Base-by-base conservation (phyloP, 202 grass and related monocot species). In the Digitaria exilis region DNA sequence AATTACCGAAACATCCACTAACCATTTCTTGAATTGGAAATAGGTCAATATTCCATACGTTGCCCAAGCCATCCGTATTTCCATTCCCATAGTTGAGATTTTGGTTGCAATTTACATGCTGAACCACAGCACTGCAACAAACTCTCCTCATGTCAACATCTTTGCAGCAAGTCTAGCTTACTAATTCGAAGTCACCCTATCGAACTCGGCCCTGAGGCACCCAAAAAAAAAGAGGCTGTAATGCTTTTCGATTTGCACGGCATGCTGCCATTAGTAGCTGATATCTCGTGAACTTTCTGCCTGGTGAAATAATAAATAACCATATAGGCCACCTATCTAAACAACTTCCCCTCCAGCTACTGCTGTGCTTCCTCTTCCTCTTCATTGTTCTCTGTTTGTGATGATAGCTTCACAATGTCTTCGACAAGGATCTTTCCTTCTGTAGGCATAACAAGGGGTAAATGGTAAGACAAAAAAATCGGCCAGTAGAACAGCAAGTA, bases 401-500 rank as follows among this genome's bases (percentile, higher is more conserved):
- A 87, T 43, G 86, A 89, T 50, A 94, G 41, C 84, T 91, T 94
- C 50, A 94, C 86, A 28, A 91, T 91, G 69, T 94, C 92, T 85
- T 94, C 89, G 9, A 94, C 89, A 73, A 78, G 92, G 51, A 94
- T 94, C 84, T 94, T 95, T 49, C 93, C 93, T 62, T 95, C 93
- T 95, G 83, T 70, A 67, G 5, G 12, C 9, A 56, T 76, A 77
- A 77, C 41, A 63, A 22, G 7, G 24, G 82, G 55, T 43, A 75
- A 71, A 10, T 18, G 43, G 63, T 85, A 86, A 50, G 45, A 64
- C 15, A 39, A 68, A 10, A 48, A 71, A 77, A 64, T 45, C 37
- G 26, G 7, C 11, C 26, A 52, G 67, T 34, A 22, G 82, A 88
- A 39, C 31, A 60, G 10, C 82, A 69, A 22, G 18, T 56, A 32